phyloP scores from a whole-genome alignment of 257 asterid species.

The Solanum clarkiae region DNA sequence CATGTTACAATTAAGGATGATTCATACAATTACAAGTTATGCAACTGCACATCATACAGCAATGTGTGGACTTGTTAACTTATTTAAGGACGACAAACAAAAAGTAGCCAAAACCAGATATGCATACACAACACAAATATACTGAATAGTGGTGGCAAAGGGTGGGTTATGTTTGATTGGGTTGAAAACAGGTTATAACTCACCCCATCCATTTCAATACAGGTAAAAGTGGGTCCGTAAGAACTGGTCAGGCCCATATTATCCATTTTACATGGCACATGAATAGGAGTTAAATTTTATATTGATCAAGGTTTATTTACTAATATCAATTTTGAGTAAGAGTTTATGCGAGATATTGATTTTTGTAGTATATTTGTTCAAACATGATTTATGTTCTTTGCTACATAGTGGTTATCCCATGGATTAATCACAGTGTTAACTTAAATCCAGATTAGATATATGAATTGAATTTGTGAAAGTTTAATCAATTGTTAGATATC shows the following conservation, averaged over 20 bases:
- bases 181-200: neutral
- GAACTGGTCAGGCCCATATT: neutral
- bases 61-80: neutral
- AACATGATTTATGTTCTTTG: neutral
- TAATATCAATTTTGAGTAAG: neutral
- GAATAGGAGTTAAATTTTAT: neutral
- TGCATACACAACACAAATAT: neutral
- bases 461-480: neutral
- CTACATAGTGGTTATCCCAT: neutral
- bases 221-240: neutral
- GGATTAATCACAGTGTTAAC: neutral
- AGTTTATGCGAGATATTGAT: neutral
- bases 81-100: neutral
- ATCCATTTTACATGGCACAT: neutral
- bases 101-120: neutral
- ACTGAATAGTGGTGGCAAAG: neutral
- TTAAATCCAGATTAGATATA: neutral
- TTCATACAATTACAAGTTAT: neutral
- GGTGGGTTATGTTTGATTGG: neutral
- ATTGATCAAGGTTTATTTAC: neutral
- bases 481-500: neutral
- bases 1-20: neutral
- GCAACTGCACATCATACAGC: neutral
- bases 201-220: neutral
- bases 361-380: neutral